phyloP scores from a whole-genome alignment of 2,329 filamentous ascomycete species.

The Pseudofabraea citricarpa region DNA sequence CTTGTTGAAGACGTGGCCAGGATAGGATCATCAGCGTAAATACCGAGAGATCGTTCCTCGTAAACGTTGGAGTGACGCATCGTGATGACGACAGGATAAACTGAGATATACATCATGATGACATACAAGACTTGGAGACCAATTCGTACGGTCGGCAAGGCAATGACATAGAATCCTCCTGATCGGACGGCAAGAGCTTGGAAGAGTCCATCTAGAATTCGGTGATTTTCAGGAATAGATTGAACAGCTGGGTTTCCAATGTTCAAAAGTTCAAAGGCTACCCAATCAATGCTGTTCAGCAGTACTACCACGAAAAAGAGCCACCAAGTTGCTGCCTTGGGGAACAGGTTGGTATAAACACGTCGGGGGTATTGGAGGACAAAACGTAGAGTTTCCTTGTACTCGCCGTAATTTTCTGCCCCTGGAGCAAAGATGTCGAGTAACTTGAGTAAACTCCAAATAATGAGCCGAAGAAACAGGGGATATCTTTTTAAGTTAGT shows the following conservation, averaged over 20 bases:
- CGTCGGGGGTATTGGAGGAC: slow-evolving; percentile 52
- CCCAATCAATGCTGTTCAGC: slow-evolving; percentile 61
- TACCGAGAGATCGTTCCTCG: slow-evolving; percentile 62
- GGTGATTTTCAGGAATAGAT: slow-evolving; percentile 44
- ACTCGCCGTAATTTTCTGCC: slow-evolving; percentile 29
- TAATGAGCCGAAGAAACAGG: slow-evolving; percentile 53
- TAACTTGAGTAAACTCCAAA: slow-evolving; percentile 47
- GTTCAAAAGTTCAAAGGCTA: slow-evolving; percentile 61
- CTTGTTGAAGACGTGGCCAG: background rate
- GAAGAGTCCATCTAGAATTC: slow-evolving; percentile 61
- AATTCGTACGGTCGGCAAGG: slow-evolving; percentile 49
- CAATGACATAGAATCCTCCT: slow-evolving; percentile 62
- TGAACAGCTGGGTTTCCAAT: slow-evolving; percentile 54
- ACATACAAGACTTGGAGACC: slow-evolving; percentile 56
- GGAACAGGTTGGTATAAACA: slow-evolving; percentile 61
- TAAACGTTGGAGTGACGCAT: slow-evolving; percentile 69
- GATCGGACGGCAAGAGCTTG: slow-evolving; percentile 60
- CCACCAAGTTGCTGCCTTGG: slow-evolving; percentile 60
- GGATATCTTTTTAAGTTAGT: slow-evolving; percentile 53
- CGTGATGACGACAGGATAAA: slow-evolving; percentile 57
- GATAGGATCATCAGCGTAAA: slow-evolving; percentile 35
- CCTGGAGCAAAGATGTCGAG: slow-evolving; percentile 34
- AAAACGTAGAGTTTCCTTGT: slow-evolving; percentile 47
- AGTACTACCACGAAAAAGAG: slow-evolving; percentile 54
- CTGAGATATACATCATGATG: slow-evolving; percentile 64